phyloP scores from a whole-genome alignment of 108 stramenopile species.

The Cyclotella kingstonii region DNA sequence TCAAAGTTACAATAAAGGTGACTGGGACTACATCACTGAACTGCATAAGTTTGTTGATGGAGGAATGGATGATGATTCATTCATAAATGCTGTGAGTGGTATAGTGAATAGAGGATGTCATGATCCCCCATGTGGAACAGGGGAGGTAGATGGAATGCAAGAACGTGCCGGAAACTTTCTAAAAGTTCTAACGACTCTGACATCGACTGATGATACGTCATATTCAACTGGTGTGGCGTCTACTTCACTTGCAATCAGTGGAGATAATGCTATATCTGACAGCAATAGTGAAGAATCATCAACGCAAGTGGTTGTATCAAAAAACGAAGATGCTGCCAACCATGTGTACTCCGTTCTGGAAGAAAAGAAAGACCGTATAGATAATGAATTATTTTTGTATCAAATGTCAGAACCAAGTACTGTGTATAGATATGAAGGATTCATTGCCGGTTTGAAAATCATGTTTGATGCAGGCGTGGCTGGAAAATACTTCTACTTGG shows the following conservation, averaged over 20 bases:
- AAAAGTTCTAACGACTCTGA: no score
- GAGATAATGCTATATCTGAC: neutral
- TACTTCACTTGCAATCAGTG: neutral
- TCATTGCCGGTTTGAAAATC: constrained; percentile 1
- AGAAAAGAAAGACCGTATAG: neutral
- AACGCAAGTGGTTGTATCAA: neutral
- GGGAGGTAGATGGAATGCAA: constrained; percentile 9
- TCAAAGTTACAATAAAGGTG: constrained; percentile 1
- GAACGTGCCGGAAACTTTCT: constrained; percentile 14
- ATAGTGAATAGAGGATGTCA: constrained; percentile 19
- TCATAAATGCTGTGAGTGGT: constrained; percentile 20
- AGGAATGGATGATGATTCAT: constrained; percentile 4
- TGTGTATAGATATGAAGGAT: constrained; percentile 18
- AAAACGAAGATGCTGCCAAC: neutral
- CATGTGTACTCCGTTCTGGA: neutral
- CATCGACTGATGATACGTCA: no score
- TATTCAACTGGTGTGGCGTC: no score
- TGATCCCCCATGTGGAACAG: constrained; percentile 21
- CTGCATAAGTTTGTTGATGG: constrained; percentile 32
- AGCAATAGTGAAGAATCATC: neutral
- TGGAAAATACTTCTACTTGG: constrained; percentile 21
- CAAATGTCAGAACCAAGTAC: constrained; percentile 3
- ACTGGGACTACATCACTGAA: constrained; percentile 7
- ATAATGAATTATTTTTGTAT: constrained; percentile 5
- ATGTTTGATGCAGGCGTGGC: constrained; percentile 17